A percentile compares a stretch with the other conserved stretches of the same genome.
Conservation (phyloP, 2,329 filamentous ascomycete genomes). For the Cercospora sp. region DNA sequence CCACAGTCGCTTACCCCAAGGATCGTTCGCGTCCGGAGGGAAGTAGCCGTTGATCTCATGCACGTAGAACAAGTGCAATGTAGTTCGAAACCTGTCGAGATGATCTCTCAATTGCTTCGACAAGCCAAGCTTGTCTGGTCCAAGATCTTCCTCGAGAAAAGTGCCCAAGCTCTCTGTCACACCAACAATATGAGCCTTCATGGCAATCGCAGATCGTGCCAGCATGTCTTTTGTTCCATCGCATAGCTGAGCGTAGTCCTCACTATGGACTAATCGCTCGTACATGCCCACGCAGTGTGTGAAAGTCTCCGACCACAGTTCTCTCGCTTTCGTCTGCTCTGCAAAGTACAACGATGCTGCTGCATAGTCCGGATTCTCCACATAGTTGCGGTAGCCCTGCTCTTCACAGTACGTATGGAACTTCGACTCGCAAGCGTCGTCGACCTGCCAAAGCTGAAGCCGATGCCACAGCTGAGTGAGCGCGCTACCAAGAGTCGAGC, state of each 20-base stretch:
- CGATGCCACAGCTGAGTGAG: conserved; percentile 65
- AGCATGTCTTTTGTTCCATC: conserved; percentile 63
- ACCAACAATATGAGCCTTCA: conserved; percentile 63
- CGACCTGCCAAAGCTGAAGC: conserved; percentile 51
- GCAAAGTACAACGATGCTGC: conserved; percentile 67
- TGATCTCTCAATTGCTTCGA: conserved; percentile 63
- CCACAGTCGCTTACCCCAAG: conserved; percentile 62
- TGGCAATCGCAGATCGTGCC: conserved; percentile 61
- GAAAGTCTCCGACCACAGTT: conserved; percentile 73
- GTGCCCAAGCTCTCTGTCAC: conserved; percentile 61
- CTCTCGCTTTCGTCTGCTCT: conserved; percentile 63
- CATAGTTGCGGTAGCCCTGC: conserved; percentile 69
- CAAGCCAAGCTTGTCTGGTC: conserved; percentile 65
- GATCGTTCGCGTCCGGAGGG: conserved; percentile 58
- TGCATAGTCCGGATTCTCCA: conserved; percentile 66
- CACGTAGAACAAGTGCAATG: conserved; percentile 66
- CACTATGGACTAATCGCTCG: conserved; percentile 56
- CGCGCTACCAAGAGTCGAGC: conserved; percentile 61
- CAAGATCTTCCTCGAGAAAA: conserved; percentile 72
- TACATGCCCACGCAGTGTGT: conserved; percentile 78
- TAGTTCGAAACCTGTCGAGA: conserved; percentile 70
- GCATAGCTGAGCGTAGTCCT: conserved; percentile 62
- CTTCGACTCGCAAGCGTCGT: conserved; percentile 36
- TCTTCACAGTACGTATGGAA: conserved; percentile 66
- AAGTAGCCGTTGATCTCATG: conserved; percentile 67